Conservation (phyloP, 2,329 filamentous ascomycete species). For the Tolypocladium tundrense region DNA sequence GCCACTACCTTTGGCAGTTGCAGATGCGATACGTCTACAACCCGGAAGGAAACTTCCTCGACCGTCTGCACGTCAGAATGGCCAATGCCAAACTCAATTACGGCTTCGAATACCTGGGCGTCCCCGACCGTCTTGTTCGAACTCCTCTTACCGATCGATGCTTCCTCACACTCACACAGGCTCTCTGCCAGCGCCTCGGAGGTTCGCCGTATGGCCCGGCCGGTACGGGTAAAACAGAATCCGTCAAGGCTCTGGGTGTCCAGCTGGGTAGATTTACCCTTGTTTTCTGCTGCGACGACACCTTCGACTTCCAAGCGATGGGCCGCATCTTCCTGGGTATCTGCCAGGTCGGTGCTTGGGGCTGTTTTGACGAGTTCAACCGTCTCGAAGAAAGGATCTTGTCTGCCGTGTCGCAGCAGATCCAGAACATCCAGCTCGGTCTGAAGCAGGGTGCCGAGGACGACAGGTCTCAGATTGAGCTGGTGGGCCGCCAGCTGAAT, state of each 20-base stretch:
- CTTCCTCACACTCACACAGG: slow-evolving; percentile 95
- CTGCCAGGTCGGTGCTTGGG: slow-evolving; percentile 97
- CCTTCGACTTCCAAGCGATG: slow-evolving; percentile 99
- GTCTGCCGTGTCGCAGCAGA: slow-evolving; percentile 96
- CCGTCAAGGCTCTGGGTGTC: slow-evolving; percentile 92
- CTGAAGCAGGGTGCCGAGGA: slow-evolving; percentile 77
- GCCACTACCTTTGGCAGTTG: slow-evolving; percentile 84
- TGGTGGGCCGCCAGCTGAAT: slow-evolving; percentile 80
- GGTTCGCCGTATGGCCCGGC: slow-evolving; percentile 96
- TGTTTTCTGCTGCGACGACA: slow-evolving; percentile 99
- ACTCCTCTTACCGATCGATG: slow-evolving; percentile 96
- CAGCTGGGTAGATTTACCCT: slow-evolving; percentile 96
- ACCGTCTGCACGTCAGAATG: slow-evolving; percentile 87
- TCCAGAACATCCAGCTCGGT: slow-evolving; percentile 97
- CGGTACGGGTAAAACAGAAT: slow-evolving; percentile 97
- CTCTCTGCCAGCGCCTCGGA: slow-evolving; percentile 85
- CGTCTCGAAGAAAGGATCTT: slow-evolving; percentile 95
- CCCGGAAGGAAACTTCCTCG: slow-evolving; percentile 67
- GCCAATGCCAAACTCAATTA: slow-evolving; percentile 93
- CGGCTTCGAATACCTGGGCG: slow-evolving; percentile 95
- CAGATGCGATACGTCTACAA: slow-evolving; percentile 96
- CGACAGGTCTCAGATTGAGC: slow-evolving; percentile 79
- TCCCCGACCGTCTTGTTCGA: slow-evolving; percentile 89
- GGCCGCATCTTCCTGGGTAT: slow-evolving; percentile 98
- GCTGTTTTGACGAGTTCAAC: slow-evolving; percentile 99